Evolutionary conservation across 2,329 filamentous ascomycete species (phyloP).

Genomic region (Aciculosporium take): DNA sequence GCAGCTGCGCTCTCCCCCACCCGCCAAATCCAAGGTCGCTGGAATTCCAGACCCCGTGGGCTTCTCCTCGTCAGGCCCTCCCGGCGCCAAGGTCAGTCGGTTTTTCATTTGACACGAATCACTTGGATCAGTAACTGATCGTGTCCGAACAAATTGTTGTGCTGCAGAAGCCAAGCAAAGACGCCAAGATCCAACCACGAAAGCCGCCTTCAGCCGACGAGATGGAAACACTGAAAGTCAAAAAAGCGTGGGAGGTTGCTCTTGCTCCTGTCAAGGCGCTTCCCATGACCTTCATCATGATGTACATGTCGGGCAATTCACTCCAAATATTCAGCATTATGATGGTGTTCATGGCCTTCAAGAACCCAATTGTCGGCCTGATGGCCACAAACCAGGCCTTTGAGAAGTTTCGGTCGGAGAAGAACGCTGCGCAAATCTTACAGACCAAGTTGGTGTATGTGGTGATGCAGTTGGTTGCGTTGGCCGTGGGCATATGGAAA

Average conservation of each 20-base stretch:
- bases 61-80: conserved; percentile 47
- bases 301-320: conserved; percentile 99
- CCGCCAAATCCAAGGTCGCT: conserved; percentile 48
- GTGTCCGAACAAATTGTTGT: conserved; percentile 2
- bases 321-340: conserved; percentile 99
- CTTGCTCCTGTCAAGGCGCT: conserved; percentile 85
- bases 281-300: conserved; percentile 98
- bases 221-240: conserved; percentile 90
- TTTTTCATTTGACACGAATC: background rate
- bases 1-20: conserved; percentile 59
- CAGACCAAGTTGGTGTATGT: conserved; percentile 82
- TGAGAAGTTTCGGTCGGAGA: conserved; percentile 73
- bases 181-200: conserved; percentile 36
- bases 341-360: conserved; percentile 99
- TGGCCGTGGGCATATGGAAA: conserved; percentile 88
- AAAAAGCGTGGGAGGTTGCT: conserved; percentile 97
- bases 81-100: conserved; percentile 40
- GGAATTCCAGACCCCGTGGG: conserved; percentile 76
- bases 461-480: conserved; percentile 67
- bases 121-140: background rate
- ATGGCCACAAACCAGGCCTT: conserved; percentile 78
- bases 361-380: conserved; percentile 79
- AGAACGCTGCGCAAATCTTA: conserved; percentile 57
- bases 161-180: conserved; percentile 35
- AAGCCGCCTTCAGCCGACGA: conserved; percentile 63